These are phyloP conservation scores for Catharanthus roseus DNA, from an alignment of 257 asterid genomes.

Conservation along the genomic window DNA sequence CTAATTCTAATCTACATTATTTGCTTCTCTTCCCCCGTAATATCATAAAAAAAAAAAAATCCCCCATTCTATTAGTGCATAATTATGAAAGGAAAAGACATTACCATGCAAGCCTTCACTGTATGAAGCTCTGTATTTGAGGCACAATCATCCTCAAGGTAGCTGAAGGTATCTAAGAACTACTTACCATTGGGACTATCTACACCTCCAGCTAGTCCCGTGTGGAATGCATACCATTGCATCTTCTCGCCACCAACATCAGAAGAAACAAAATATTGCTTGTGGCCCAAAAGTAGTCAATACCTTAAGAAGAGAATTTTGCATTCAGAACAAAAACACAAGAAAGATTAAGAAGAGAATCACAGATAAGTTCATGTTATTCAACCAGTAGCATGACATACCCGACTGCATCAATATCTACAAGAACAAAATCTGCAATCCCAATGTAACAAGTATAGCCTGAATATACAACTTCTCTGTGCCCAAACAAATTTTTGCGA, in stretches of 20 bases:
- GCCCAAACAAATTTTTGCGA: constrained; percentile 69
- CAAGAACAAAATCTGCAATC: constrained; percentile 87
- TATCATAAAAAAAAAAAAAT: background rate
- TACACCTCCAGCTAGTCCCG: constrained; percentile 72
- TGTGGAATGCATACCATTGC: constrained; percentile 99
- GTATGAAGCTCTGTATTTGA: background rate
- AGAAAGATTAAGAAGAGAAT: background rate
- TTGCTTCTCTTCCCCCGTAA: background rate
- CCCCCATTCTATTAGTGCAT: background rate
- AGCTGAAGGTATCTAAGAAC: background rate
- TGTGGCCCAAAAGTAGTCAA: constrained; percentile 94
- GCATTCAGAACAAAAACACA: background rate
- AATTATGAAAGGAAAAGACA: background rate
- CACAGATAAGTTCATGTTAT: background rate
- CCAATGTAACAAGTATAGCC: constrained; percentile 99
- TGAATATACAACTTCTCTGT: constrained; percentile 56
- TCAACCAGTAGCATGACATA: constrained; percentile 24
- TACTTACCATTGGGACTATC: constrained; percentile 55
- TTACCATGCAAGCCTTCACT: background rate
- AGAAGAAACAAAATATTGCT: constrained; percentile 93
- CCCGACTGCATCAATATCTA: constrained; percentile 96
- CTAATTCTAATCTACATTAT: background rate
- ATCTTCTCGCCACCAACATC: constrained; percentile 98
- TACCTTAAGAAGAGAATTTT: constrained; percentile 40
- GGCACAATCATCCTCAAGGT: background rate